Evolutionary conservation across 345 rosid genomes (phyloP).

Genomic region (Noccaea caerulescens): DNA sequence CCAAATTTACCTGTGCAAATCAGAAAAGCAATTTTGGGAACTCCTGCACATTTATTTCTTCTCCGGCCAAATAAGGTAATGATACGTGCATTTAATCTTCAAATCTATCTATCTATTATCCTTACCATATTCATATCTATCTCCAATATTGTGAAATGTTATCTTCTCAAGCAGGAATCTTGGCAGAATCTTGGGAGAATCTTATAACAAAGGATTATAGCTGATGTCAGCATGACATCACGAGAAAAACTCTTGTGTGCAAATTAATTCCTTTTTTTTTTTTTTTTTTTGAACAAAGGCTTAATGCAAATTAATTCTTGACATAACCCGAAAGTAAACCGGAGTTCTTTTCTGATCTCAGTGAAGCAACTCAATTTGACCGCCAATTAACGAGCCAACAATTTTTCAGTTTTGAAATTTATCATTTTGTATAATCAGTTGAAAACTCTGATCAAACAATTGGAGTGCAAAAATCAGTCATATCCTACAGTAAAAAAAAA

Average conservation of each 20-base stretch:
- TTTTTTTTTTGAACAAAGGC: too few species aligned
- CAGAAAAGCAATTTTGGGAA: background rate
- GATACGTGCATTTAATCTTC: too few species aligned
- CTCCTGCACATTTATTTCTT: too few species aligned
- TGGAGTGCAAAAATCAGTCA: background rate
- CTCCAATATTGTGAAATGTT: background rate
- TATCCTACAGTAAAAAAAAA: background rate
- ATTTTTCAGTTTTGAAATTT: too few species aligned
- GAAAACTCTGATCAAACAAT: background rate
- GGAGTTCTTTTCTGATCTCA: background rate
- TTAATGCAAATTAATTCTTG: too few species aligned
- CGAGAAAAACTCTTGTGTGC: background rate
- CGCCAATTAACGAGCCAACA: background rate
- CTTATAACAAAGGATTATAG: slow-evolving; percentile 4
- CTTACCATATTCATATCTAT: too few species aligned
- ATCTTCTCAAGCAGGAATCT: background rate
- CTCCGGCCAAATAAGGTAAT: too few species aligned
- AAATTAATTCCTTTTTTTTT: too few species aligned
- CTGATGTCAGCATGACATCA: slow-evolving; percentile 3
- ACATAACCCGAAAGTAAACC: background rate
- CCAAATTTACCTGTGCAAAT: background rate
- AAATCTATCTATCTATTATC: too few species aligned
- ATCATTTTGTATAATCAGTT: background rate
- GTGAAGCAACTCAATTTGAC: background rate
- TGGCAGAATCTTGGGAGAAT: slow-evolving; percentile 20